Base-by-base conservation (phyloP, 2,329 filamentous ascomycete genomes). In the Claviceps sp. region DNA sequence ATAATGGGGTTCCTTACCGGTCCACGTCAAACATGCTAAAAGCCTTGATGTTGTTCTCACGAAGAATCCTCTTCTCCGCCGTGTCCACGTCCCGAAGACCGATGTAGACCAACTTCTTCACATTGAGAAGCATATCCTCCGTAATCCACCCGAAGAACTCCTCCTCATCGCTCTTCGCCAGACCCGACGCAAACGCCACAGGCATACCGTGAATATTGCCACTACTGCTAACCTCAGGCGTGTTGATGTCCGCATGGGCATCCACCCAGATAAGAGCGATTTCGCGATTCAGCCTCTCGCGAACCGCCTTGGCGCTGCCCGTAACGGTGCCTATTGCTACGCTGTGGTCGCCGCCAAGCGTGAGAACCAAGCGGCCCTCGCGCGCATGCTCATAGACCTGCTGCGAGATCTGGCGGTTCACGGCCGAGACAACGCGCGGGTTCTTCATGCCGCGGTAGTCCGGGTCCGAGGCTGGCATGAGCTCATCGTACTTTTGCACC, bases 1-100 rank as follows among this genome's bases (percentile, higher is more conserved):
- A 22, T 14, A 3, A 26, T 5, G 18, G 14, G 8, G 1, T 42
- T 42, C 7, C 77, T 61, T 73, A 89, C 85, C 81, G 78, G 70
- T 98, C 93, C 67, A 98, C 86, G 65, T 98, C 93, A 66, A 95
- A 93, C 93, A 98, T 98, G 72, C 85, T 91, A 64, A 97, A 98
- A 4, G 91, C 91, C 75, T 88, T 91, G 74, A 98, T 93, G 43
- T 85, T 84, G 63, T 97, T 75, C 58, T 97, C 88, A 53, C 84
- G 78, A 57, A 98, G 73, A 55, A 96, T 87, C 72, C 82, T 79
- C 84, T 96, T 97, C 82, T 98, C 93, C 43, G 82, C 87, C n/a
- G 79, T 70, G 66, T 98, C 93, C 34, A 97, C 89, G 65, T 97
- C 93, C 43, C 93, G 78, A 62, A 98, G 75, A 36, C 90, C 93